phyloP scores from a whole-genome alignment of 1,139 yeast species.

The Hemisphaericaspora subhashii region DNA sequence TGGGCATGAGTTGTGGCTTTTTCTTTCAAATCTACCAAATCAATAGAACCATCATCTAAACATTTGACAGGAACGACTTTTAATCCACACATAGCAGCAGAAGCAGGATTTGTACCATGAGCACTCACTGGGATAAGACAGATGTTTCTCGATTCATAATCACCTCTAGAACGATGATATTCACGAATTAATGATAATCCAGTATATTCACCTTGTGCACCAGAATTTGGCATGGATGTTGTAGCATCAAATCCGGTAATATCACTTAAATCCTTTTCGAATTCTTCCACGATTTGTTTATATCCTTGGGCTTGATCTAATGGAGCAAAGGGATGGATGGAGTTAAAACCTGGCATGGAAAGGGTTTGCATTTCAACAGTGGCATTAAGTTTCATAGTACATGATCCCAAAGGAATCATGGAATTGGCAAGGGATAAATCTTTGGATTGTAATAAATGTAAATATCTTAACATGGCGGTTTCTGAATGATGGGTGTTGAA shows the following conservation, averaged over 20 bases:
- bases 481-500: conserved; percentile 90
- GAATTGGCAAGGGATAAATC: conserved; percentile 93
- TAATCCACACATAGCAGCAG: conserved; percentile 96
- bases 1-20: conserved; percentile 73
- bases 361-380: conserved; percentile 94
- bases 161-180: conserved; percentile 72
- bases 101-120: conserved; percentile 98
- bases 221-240: conserved; percentile 94
- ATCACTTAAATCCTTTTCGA: conserved; percentile 82
- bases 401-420: conserved; percentile 96
- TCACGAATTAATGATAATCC: conserved; percentile 86
- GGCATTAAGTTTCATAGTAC: conserved; percentile 96
- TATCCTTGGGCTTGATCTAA: conserved; percentile 84
- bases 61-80: conserved; percentile 93
- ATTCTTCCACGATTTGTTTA: conserved; percentile 66
- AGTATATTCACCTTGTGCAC: conserved; percentile 98
- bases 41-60: conserved; percentile 80
- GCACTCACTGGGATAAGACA: conserved; percentile 97
- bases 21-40: conserved; percentile 67
- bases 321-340: conserved; percentile 93
- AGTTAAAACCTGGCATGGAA: conserved; percentile 90
- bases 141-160: conserved; percentile 67
- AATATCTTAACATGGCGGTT: conserved; percentile 89
- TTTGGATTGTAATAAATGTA: conserved; percentile 80
- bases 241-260: conserved; percentile 96